A percentile compares a stretch with the other conserved stretches of the same genome.
Evolutionary conservation across 108 stramenopile species (phyloP).

Genomic region (Fragilariopsis cylindrus): DNA sequence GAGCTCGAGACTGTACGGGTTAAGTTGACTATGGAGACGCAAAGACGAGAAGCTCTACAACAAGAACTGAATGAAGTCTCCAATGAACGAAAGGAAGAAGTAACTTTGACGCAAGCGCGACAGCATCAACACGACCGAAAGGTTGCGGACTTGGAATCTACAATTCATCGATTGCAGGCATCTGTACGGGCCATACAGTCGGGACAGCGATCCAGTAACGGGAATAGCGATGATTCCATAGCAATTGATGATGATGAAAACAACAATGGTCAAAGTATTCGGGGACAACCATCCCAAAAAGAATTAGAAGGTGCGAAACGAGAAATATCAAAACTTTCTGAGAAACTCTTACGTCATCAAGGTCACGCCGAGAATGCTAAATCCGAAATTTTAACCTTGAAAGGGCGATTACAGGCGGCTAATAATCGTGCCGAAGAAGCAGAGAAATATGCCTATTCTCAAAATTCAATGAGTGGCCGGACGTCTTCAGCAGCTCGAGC

Average conservation of each 20-base stretch:
- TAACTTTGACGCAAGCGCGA: conserved; percentile 44
- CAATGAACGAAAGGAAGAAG: conserved; percentile 66
- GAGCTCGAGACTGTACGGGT: conserved; percentile 54
- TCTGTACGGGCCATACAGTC: conserved; percentile 19
- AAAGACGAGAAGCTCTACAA: conserved; percentile 58
- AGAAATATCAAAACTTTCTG: conserved; percentile 65
- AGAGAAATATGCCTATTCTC: conserved; percentile 38
- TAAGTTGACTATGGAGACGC: conserved; percentile 48
- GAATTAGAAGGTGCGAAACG: conserved; percentile 30
- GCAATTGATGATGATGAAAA: background rate
- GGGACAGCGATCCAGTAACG: conserved; percentile 17
- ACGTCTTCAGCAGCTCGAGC: conserved; percentile 1
- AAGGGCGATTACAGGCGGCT: conserved; percentile 72
- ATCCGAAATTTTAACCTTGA: conserved; percentile 70
- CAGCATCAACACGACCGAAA: conserved; percentile 66
- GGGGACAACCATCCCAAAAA: background rate
- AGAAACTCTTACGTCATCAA: conserved; percentile 73
- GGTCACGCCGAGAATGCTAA: conserved; percentile 48
- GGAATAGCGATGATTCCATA: conserved; percentile 7
- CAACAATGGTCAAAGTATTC: background rate
- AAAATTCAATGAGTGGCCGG: background rate
- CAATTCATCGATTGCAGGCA: conserved; percentile 54
- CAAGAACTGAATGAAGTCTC: conserved; percentile 67
- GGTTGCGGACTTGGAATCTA: conserved; percentile 61
- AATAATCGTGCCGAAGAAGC: conserved; percentile 55